phyloP scores from a whole-genome alignment of 1,284 basidiomycete species.

The Singerocomus inundabilis region DNA sequence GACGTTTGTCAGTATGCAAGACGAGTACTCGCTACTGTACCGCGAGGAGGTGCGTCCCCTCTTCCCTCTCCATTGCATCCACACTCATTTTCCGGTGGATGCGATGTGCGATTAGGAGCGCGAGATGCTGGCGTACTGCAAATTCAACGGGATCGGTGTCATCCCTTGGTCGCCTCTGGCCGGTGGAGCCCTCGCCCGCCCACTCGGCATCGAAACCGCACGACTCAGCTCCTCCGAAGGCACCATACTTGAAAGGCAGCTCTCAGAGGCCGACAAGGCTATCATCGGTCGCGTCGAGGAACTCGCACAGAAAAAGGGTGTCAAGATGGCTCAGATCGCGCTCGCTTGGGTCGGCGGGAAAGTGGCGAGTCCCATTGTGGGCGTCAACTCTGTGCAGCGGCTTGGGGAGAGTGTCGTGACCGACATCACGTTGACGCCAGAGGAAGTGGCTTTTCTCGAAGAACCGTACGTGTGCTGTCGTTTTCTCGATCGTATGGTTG shows the following conservation, averaged over 20 bases:
- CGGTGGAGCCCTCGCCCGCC: slow-evolving; percentile 40
- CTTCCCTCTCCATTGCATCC: no score
- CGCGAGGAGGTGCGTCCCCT: slow-evolving; percentile 35
- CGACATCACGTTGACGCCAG: slow-evolving; percentile 20
- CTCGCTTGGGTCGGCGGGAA: slow-evolving; percentile 40
- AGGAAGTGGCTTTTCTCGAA: slow-evolving; percentile 33
- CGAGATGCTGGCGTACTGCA: slow-evolving; percentile 48
- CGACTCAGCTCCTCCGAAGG: slow-evolving; percentile 27
- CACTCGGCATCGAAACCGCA: slow-evolving; percentile 30
- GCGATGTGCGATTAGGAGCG: slow-evolving; percentile 35
- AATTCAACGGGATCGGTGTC: slow-evolving; percentile 45
- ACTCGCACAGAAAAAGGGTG: slow-evolving; percentile 36
- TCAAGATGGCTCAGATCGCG: slow-evolving; percentile 43
- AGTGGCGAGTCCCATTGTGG: slow-evolving; percentile 41
- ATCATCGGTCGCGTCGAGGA: slow-evolving; percentile 44
- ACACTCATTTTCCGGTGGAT: no score
- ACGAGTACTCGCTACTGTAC: slow-evolving; percentile 43
- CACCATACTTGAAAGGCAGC: slow-evolving; percentile 28
- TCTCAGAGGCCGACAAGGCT: slow-evolving; percentile 32
- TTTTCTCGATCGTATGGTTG: not conserved
- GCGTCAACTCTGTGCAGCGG: slow-evolving; percentile 24
- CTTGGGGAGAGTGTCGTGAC: slow-evolving; percentile 25
- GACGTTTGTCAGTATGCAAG: slow-evolving; percentile 41
- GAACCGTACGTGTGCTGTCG: slow-evolving; percentile 23
- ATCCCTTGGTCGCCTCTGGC: slow-evolving; percentile 43